These are phyloP conservation scores for Trichoderma cornu-damae DNA, from an alignment of 2,329 filamentous ascomycete species.

Conservation along the genomic window DNA sequence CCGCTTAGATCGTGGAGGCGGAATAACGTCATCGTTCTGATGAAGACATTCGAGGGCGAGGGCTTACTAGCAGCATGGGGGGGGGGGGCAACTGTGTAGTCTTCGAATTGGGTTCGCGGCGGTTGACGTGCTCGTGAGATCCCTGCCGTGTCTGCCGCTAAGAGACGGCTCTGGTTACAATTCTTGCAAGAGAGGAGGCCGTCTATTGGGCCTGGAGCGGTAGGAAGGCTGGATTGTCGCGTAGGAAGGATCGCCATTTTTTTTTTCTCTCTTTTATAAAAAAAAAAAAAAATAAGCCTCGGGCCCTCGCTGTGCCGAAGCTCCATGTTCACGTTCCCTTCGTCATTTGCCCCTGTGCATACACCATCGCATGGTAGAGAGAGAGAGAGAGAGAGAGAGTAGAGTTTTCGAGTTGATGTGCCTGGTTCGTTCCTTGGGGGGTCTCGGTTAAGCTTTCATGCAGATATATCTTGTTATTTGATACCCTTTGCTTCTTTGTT, in stretches of 20 bases:
- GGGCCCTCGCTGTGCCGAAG: slow-evolving; percentile 14
- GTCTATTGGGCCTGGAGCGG: slow-evolving; percentile 9
- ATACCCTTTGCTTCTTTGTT: background rate
- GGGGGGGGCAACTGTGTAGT: background rate
- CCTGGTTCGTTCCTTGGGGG: background rate
- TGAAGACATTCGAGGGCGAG: background rate
- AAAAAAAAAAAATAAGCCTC: too few relatives aligned
- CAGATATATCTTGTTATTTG: background rate
- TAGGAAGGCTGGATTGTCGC: background rate
- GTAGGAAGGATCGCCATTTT: slow-evolving; percentile 6
- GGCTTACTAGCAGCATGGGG: background rate
- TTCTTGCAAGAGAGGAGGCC: slow-evolving; percentile 1
- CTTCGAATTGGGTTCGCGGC: background rate
- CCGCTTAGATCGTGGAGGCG: slow-evolving; percentile 16
- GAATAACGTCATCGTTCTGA: slow-evolving; percentile 16
- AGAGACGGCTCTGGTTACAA: background rate
- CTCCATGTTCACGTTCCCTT: slow-evolving; percentile 1
- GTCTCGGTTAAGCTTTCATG: background rate
- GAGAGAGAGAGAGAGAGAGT: too few relatives aligned
- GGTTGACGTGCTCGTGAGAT: slow-evolving; percentile 12
- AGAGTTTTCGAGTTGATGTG: background rate
- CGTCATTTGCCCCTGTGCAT: background rate
- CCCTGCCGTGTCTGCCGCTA: slow-evolving; percentile 5
- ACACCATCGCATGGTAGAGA: background rate
- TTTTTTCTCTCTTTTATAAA: too few relatives aligned